Conservation (phyloP, 192 early-diverging fungal species). For the Powellomyces hirtus region DNA sequence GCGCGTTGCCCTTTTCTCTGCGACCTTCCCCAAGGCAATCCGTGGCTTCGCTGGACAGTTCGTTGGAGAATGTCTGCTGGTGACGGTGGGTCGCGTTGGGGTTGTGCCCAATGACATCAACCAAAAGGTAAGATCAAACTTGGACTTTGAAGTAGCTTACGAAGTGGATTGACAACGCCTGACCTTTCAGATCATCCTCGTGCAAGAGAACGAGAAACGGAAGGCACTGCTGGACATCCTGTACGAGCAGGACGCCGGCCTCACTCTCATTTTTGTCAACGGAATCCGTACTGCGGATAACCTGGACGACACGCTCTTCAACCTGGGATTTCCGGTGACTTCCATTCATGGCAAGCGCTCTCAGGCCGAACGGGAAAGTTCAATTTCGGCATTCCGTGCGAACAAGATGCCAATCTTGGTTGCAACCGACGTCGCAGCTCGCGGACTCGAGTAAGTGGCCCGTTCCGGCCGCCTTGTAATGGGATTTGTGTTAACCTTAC, state of each 20-base stretch:
- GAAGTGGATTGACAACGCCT: not conserved
- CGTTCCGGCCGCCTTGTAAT: not conserved
- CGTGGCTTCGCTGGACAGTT: constrained; percentile 82
- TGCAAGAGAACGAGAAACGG: constrained; percentile 75
- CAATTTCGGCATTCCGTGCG: constrained; percentile 68
- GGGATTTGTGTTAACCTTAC: not conserved
- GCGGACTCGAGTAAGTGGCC: constrained; percentile 65
- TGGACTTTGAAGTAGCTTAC: not conserved
- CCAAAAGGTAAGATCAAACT: constrained; percentile 64
- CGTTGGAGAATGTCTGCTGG: constrained; percentile 62
- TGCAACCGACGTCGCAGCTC: constrained; percentile 90
- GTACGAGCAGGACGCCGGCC: constrained; percentile 19
- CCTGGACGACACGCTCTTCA: constrained; percentile 51
- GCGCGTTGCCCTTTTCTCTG: constrained; percentile 88
- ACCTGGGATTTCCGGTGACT: constrained; percentile 34
- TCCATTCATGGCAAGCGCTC: constrained; percentile 84
- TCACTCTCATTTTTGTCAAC: constrained; percentile 91
- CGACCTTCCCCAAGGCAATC: constrained; percentile 76
- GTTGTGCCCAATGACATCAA: constrained; percentile 83
- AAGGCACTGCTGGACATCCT: constrained; percentile 73
- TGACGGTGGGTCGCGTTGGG: constrained; percentile 87
- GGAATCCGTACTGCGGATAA: constrained; percentile 84
- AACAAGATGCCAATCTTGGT: constrained; percentile 71
- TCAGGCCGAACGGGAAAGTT: constrained; percentile 86
- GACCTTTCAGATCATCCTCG: constrained; percentile 55